Base-by-base conservation (phyloP, 768 basidiomycete genomes). In the Lactarius trivialis region DNA sequence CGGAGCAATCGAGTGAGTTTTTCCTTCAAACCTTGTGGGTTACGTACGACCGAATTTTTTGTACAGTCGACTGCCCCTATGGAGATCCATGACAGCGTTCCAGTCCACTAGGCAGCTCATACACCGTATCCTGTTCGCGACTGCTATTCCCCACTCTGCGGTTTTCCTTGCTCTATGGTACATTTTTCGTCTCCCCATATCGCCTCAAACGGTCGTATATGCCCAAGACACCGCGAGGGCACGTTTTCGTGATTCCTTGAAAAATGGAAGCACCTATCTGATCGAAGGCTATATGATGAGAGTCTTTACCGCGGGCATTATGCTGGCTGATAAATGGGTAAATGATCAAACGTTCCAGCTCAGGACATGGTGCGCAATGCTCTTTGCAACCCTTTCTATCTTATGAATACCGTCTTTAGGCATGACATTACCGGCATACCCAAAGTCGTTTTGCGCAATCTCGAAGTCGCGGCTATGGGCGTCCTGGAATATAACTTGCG, bases 261-360 rank as follows among this genome's bases (percentile, higher is more conserved):
- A 68, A 55, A 65, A 68, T 53, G 69, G 70, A 33, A 72, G 75
- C 21, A 58, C 68, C 8, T 63, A 62, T 30, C 52, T 67, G 37
- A 68, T 65, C 14, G 74, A 75, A 55, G 74, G 75, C 14, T 73
- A 75, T 48, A 68, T 76, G 73, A 66, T 75, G 57, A 73, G 69
- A 32, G 64, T 70, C 17, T 76, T 75, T 52, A 64, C 75, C 41
- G 48, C 64, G 26, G 76, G 72, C 55, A 73, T 76, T 28, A 75
- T 76, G 71, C 68, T 75, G 54, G 64, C 70, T 7, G 74, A 75
- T 49, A 75, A 75, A 58, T 65, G 69, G 9, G 60, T 76, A 28
- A 75, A 75, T 15, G 76, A 75, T 28, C 54, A 54, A 36, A 65
- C 70, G 4, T 71, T 75, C 55, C 60, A 73, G 19, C 64, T 69